Conservation (phyloP, 768 basidiomycete species). For the Pleurotus platypus region DNA sequence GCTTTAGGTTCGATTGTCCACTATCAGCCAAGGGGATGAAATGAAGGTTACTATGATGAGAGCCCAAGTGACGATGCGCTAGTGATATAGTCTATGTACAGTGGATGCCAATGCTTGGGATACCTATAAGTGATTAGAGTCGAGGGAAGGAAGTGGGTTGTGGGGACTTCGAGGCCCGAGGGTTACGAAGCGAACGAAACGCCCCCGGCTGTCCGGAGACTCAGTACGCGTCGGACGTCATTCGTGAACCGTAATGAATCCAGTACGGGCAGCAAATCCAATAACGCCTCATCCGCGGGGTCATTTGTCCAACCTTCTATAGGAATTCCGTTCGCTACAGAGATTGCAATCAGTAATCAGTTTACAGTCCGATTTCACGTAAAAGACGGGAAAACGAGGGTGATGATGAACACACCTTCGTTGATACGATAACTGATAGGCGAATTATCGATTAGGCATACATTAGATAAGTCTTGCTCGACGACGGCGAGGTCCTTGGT, state of each 20-base stretch:
- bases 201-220: conserved; percentile 49
- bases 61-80: too few species aligned
- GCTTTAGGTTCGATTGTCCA: too few species aligned
- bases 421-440: conserved; percentile 90
- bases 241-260: conserved; percentile 95
- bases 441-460: conserved; percentile 96
- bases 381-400: background rate
- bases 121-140: background rate
- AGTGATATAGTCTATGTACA: too few species aligned
- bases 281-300: conserved; percentile 91
- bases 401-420: conserved; percentile 61
- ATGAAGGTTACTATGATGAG: too few species aligned
- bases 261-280: conserved; percentile 92
- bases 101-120: background rate
- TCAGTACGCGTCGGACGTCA: conserved; percentile 91
- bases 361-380: background rate
- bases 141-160: too few species aligned
- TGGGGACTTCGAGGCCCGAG: background rate
- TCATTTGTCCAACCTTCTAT: conserved; percentile 99
- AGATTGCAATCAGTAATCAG: conserved; percentile 1
- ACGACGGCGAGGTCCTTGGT: conserved; percentile 89
- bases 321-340: conserved; percentile 91
- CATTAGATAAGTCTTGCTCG: conserved; percentile 86
- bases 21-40: too few species aligned
- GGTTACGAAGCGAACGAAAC: conserved; percentile 21